phyloP scores from a whole-genome alignment of 768 basidiomycete genomes.

The Termitomyces eurrhizus region DNA sequence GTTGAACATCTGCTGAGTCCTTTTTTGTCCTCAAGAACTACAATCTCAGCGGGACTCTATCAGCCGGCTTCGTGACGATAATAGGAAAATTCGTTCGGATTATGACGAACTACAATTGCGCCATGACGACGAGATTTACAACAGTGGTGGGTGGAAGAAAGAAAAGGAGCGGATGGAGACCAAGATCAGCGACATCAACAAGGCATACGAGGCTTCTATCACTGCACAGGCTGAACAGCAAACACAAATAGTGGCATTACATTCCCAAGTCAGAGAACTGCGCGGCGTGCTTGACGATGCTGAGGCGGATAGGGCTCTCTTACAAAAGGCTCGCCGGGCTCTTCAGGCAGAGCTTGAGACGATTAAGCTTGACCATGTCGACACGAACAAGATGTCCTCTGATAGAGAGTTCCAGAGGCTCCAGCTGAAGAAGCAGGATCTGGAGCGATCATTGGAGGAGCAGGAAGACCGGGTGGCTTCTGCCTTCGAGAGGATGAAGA shows the following conservation, averaged over 20 bases:
- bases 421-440: conserved; percentile 76
- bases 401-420: conserved; percentile 74
- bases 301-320: conserved; percentile 72
- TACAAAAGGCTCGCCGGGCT: conserved; percentile 79
- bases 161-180: conserved; percentile 85
- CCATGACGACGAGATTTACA: conserved; percentile 76
- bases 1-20: background rate
- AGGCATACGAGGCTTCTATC: conserved; percentile 70
- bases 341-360: conserved; percentile 78
- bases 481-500: conserved; percentile 76
- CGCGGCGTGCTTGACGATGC: conserved; percentile 80
- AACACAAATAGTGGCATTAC: conserved; percentile 75
- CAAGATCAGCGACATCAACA: conserved; percentile 72
- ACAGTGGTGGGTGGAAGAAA: conserved; percentile 78
- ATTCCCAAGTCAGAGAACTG: conserved; percentile 83
- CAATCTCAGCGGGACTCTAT: conserved; percentile 75
- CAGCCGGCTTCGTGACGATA: conserved; percentile 76
- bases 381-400: conserved; percentile 63
- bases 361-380: conserved; percentile 73
- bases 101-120: conserved; percentile 71
- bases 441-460: conserved; percentile 74
- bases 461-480: conserved; percentile 69
- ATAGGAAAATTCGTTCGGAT: conserved; percentile 71
- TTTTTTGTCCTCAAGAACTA: conserved; percentile 45
- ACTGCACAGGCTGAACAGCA: conserved; percentile 78